These are phyloP conservation scores for Pichia eremophila DNA, from an alignment of 805 yeast genomes.

Conservation along the genomic window DNA sequence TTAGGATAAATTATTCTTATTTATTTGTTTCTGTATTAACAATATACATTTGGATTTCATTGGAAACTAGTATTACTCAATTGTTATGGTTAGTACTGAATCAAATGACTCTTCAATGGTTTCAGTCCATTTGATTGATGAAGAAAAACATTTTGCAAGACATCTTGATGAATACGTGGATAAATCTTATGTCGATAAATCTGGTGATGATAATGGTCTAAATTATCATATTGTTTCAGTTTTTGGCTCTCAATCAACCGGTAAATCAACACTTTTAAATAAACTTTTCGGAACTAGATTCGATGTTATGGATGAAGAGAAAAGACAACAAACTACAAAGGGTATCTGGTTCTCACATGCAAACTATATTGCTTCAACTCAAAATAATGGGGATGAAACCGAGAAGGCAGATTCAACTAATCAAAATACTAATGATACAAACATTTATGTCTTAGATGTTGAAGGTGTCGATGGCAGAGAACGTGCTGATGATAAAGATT, in stretches of 20 bases:
- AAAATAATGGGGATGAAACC: background rate
- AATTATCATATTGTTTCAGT: slow-evolving; percentile 88
- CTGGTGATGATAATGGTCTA: slow-evolving; percentile 40
- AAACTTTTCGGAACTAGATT: slow-evolving; percentile 77
- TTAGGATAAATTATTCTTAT: too few relatives aligned
- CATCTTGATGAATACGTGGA: slow-evolving; percentile 25
- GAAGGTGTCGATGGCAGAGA: slow-evolving; percentile 99
- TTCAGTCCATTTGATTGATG: slow-evolving; percentile 57
- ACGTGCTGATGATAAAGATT: slow-evolving; percentile 97
- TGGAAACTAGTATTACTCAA: background rate
- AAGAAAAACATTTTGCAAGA: slow-evolving; percentile 42
- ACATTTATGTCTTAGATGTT: slow-evolving; percentile 84
- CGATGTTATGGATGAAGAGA: slow-evolving; percentile 85
- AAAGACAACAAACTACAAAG: slow-evolving; percentile 84
- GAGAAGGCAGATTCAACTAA: slow-evolving; percentile 2
- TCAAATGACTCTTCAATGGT: background rate
- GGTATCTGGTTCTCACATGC: slow-evolving; percentile 74
- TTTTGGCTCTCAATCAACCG: slow-evolving; percentile 95
- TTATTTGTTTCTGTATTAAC: too few relatives aligned
- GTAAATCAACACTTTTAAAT: slow-evolving; percentile 88
- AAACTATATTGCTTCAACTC: slow-evolving; percentile 25
- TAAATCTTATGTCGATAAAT: slow-evolving; percentile 14
- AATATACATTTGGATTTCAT: too few relatives aligned
- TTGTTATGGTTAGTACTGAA: background rate
- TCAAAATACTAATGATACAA: slow-evolving; percentile 11